These are phyloP conservation scores for Dendrothele bispora DNA, from an alignment of 768 basidiomycete species.

Conservation along the genomic window DNA sequence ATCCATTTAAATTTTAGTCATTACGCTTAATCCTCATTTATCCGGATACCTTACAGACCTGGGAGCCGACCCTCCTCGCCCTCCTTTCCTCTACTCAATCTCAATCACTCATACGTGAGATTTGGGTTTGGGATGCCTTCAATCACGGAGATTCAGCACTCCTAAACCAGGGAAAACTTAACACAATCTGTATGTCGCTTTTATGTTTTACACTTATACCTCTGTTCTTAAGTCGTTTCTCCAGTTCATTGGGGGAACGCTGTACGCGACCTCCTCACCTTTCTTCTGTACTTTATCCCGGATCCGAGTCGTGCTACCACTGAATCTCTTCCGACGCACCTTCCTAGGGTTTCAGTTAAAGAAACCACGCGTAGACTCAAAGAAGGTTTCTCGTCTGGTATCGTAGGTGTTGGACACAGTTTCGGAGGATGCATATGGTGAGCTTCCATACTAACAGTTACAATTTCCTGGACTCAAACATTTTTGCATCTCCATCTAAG, in stretches of 20 bases:
- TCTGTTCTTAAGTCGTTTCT: neutral
- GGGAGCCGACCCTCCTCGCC: slow-evolving; percentile 65
- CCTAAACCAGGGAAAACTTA: slow-evolving; percentile 58
- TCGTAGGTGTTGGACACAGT: slow-evolving; percentile 80
- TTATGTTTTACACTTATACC: neutral
- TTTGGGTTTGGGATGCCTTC: slow-evolving; percentile 83
- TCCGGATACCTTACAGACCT: slow-evolving; percentile 50
- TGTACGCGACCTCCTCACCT: slow-evolving; percentile 75
- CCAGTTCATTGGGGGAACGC: slow-evolving; percentile 80
- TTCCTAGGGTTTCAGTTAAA: slow-evolving; percentile 45
- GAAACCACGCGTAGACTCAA: slow-evolving; percentile 41
- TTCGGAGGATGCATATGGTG: slow-evolving; percentile 80
- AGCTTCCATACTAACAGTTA: slow-evolving; percentile 27
- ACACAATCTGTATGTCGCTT: slow-evolving; percentile 54
- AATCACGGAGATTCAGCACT: slow-evolving; percentile 86
- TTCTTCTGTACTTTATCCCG: slow-evolving; percentile 70
- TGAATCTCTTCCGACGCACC: slow-evolving; percentile 47
- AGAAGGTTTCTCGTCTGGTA: slow-evolving; percentile 54
- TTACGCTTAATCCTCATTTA: neutral
- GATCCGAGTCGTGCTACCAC: slow-evolving; percentile 19
- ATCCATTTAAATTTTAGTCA: neutral
- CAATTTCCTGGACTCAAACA: neutral
- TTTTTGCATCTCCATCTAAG: slow-evolving; percentile 31
- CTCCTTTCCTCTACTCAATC: slow-evolving; percentile 48
- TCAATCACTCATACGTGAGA: slow-evolving; percentile 47